Percentiles rank a stretch among this genome's conserved stretches.
These are phyloP conservation scores for Dalbergia cochinchinensis DNA, from an alignment of 306 rosid species.

Conservation along the genomic window DNA sequence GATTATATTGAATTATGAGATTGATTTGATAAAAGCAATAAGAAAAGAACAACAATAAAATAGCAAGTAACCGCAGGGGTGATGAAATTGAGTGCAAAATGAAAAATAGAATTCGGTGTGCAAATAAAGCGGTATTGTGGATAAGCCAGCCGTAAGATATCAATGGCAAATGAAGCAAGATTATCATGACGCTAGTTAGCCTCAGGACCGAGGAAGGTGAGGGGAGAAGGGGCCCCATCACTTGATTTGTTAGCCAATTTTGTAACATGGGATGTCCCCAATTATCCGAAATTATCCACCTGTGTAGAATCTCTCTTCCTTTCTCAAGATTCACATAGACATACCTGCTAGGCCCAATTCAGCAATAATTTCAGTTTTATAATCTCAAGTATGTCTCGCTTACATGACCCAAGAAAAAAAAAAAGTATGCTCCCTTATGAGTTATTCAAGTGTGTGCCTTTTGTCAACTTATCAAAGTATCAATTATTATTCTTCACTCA, in stretches of 20 bases:
- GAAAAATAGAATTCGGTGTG: constrained; percentile 24
- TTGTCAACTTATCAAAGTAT: constrained; percentile 9
- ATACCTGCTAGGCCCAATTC: constrained; percentile 55
- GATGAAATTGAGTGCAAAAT: constrained; percentile 6
- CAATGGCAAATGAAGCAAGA: constrained; percentile 29
- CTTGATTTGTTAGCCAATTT: constrained; percentile 63
- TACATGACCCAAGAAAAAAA: too few relatives aligned
- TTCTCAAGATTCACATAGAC: constrained; percentile 45
- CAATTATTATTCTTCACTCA: background rate
- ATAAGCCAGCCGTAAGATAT: constrained; percentile 39
- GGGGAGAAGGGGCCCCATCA: constrained; percentile 44
- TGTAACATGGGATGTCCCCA: constrained; percentile 63
- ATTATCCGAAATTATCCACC: constrained; percentile 46
- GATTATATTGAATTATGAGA: background rate
- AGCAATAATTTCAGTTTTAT: constrained; percentile 33
- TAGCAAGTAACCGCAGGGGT: background rate
- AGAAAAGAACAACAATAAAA: background rate
- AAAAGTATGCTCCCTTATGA: background rate
- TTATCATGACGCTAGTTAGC: constrained; percentile 10
- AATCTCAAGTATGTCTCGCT: background rate
- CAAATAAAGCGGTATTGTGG: constrained; percentile 22
- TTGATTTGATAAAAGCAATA: background rate
- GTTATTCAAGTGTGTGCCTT: constrained; percentile 20
- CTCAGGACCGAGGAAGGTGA: background rate
- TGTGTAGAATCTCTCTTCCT: constrained; percentile 26